Conservation (phyloP, 306 rosid genomes). For the Corylus americana region DNA sequence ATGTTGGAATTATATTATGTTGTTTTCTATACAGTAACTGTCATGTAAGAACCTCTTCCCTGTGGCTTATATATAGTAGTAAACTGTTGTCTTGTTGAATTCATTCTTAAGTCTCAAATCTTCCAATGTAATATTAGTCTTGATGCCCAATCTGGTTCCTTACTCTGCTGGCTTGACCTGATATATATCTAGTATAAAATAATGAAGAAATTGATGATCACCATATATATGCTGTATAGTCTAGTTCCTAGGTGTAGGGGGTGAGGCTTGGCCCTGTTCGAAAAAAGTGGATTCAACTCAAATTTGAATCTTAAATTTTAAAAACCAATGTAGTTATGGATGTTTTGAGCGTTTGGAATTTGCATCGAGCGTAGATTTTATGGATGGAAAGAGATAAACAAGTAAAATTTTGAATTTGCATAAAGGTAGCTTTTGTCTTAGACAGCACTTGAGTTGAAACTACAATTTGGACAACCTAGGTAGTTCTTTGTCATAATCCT, state of each 20-base stretch:
- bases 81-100: slow-evolving; percentile 11
- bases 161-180: neutral
- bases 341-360: too few species aligned
- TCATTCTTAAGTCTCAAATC: neutral
- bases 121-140: neutral
- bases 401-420: neutral
- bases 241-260: too few species aligned
- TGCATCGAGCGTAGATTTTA: too few species aligned
- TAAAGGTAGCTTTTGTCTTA: neutral
- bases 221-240: neutral
- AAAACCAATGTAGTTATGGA: too few species aligned
- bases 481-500: neutral
- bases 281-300: too few species aligned
- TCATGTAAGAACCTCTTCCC: slow-evolving; percentile 12
- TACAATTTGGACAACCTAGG: neutral
- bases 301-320: too few species aligned
- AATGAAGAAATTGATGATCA: neutral
- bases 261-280: too few species aligned
- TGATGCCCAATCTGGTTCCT: neutral
- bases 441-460: neutral
- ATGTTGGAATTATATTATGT: neutral
- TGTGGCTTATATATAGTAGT: slow-evolving; percentile 11
- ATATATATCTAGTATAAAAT: neutral
- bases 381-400: too few species aligned
- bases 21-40: neutral